Evolutionary conservation across 2,329 filamentous ascomycete genomes (phyloP).

Genomic region (Talaromyces funiculosus): DNA sequence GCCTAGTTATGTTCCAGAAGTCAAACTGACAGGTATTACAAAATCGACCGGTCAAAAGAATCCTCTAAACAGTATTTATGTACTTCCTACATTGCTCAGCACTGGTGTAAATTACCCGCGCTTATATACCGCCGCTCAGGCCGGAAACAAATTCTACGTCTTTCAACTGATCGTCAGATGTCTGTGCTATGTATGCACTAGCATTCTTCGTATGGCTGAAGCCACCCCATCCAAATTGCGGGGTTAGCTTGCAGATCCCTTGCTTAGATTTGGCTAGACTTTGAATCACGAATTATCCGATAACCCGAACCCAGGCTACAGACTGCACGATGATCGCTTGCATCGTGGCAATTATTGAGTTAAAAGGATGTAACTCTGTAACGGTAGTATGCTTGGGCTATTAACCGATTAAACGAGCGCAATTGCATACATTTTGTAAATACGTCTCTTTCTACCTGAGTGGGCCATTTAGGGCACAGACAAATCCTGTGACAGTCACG

Average conservation of each 20-base stretch:
- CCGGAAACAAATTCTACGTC: neutral
- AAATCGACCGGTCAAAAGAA: neutral
- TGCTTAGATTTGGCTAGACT: neutral
- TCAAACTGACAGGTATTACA: neutral
- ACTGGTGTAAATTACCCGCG: no score
- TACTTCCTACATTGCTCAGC: neutral
- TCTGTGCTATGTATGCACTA: neutral
- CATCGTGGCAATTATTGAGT: neutral
- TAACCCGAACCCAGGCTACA: neutral
- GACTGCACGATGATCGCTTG: neutral
- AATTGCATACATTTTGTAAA: neutral
- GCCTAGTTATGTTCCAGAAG: neutral
- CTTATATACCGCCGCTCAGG: neutral
- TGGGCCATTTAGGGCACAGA: neutral
- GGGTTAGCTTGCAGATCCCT: constrained; percentile 4
- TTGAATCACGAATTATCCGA: neutral
- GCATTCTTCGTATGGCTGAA: neutral
- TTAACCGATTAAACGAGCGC: neutral
- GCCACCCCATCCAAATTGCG: neutral
- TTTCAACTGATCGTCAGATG: neutral
- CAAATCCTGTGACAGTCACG: no score
- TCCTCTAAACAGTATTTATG: neutral
- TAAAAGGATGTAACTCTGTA: neutral
- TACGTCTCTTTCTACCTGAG: neutral
- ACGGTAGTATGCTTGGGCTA: neutral